Base-by-base conservation (phyloP, 2,329 filamentous ascomycete species). In the Colletotrichum brevisporum region DNA sequence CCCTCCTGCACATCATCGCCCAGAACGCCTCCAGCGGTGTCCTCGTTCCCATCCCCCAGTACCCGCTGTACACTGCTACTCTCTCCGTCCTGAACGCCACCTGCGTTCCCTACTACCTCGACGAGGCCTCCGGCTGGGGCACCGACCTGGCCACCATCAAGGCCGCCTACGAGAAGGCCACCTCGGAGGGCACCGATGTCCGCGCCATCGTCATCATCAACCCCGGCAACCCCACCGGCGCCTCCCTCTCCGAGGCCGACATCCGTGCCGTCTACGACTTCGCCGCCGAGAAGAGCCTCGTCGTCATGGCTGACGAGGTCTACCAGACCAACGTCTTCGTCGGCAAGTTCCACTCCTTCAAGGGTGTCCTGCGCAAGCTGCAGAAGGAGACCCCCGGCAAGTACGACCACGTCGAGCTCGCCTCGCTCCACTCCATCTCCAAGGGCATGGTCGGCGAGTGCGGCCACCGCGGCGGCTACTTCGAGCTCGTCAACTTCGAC, bases 391-490 rank as follows among this genome's bases (percentile, higher is more conserved):
- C 86, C 52, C 89, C 92, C 1, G 92, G 90, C 76, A 91, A 90
- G 79, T 98, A 94, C 83, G 93, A 97, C 81, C 80, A 89, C 74
- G 85, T 99, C 69, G 95, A 98, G 84, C 89, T 99, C 67, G 95
- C 92, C 56, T 97, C 94, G 60, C 86, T 99, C 73, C 95, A 99
- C 87, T 95, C 92, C 76, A 88, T 97, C 64, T 97, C 94, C 79
- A 99, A 99, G 89, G 96, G 96, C 76, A 98, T 99, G 95, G 93
- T 98, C 9, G 96, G 96, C 78, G 96, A 99, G 85, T 99, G 96
- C 80, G 96, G 96, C 60, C 96, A 99, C 85, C 93, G 96, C 72
- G 96, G 95, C 75, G 96, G 96, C 63, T 99, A 97, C 88, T 98
- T 98, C 78, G 96, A 99, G 86, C 90, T 99, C 66, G 89, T 95